phyloP scores from a whole-genome alignment of 1,139 yeast species.

The Yamadazyma siamensis region DNA sequence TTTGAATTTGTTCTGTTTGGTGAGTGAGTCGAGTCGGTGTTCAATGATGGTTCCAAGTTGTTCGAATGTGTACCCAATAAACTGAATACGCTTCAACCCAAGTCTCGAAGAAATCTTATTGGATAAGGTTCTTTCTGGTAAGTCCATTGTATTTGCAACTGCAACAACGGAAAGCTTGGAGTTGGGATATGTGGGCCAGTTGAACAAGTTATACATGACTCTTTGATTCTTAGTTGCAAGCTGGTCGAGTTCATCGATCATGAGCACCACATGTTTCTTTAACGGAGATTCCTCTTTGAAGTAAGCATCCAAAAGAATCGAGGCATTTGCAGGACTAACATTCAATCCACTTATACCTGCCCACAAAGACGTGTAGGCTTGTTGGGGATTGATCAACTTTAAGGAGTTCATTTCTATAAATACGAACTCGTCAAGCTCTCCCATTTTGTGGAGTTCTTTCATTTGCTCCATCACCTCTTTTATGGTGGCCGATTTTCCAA shows the following conservation, averaged over 20 bases:
- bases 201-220: conserved; percentile 92
- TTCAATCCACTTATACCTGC: conserved; percentile 62
- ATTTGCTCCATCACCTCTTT: conserved; percentile 79
- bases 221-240: conserved; percentile 80
- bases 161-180: conserved; percentile 87
- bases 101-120: conserved; percentile 89
- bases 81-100: conserved; percentile 83
- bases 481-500: conserved; percentile 94
- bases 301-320: conserved; percentile 36
- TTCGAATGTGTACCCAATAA: conserved; percentile 80
- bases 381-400: conserved; percentile 75
- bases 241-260: conserved; percentile 92
- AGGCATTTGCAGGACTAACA: conserved; percentile 64
- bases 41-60: conserved; percentile 75
- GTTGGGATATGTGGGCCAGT: conserved; percentile 87
- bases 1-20: conserved; percentile 33
- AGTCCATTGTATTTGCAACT: conserved; percentile 95
- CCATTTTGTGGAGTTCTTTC: conserved; percentile 39
- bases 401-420: conserved; percentile 89
- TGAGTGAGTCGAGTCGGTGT: conserved; percentile 60
- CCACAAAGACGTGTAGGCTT: conserved; percentile 86
- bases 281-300: conserved; percentile 24
- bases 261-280: conserved; percentile 62
- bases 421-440: conserved; percentile 57
- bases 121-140: conserved; percentile 84